Base-by-base conservation (phyloP, 2,329 filamentous ascomycete genomes). In the Penicillium sp. region DNA sequence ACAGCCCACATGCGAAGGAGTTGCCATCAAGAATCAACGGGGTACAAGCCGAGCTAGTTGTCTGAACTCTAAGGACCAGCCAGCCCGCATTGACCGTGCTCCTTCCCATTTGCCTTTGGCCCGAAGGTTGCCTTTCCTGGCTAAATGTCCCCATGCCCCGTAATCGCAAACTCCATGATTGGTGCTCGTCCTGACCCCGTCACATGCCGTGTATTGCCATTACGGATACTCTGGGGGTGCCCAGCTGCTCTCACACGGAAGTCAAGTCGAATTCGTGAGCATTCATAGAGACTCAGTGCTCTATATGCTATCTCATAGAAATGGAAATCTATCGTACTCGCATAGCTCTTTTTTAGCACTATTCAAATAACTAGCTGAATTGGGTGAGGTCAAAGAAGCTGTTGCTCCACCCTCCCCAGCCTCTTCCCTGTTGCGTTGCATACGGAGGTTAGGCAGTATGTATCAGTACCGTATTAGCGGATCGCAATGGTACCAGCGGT, bases 401-500 rank as follows among this genome's bases (percentile, higher is more conserved):
- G n/a, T 33, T 18, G 37, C 50, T 52, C 37, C 50, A 43, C 37
- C 31, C 37, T n/a, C 57, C 61, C 61, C 58, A 67, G 62, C 59
- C 62, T 39, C 56, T 52, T 55, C 58, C 65, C 66, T 66, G 66
- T 43, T 24, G 65, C 68, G 69, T 73, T 60, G 72, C 70, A 70
- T 70, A 67, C 68, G 69, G 66, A 35, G 31, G 51, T 36, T 27
- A 18, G 19, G 19, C 39, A 24, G 18, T 39, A 3, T 19, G 59
- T 60, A 62, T 49, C 51, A 51, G 56, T 64, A 61, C 64, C 65
- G 70, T 74, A 73, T 57, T 53, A 16, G 24, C 31, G 66, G 66
- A 64, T 65, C 65, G 58, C 70, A 70, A 67, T 64, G 68, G 72
- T 73, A 70, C 73, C 61, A 66, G 71, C 72, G 73, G 66, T 75